phyloP scores from a whole-genome alignment of 257 asterid genomes.

The Paulownia fortunei region DNA sequence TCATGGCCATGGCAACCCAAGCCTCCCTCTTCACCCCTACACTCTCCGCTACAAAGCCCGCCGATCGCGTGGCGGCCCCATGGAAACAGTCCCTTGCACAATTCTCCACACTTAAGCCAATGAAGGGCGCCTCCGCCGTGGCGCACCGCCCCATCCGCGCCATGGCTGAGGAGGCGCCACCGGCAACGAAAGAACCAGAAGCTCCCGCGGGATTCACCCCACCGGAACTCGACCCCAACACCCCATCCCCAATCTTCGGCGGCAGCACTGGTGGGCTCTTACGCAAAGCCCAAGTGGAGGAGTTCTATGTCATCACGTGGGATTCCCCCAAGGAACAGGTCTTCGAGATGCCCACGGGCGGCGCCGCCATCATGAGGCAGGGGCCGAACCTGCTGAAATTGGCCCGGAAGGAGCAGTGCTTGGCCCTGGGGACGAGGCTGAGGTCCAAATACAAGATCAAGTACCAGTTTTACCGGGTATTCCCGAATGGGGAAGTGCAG shows the following conservation, averaged over 20 bases:
- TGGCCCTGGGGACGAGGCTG: constrained; percentile 82
- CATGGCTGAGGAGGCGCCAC: constrained; percentile 64
- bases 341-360: constrained; percentile 98
- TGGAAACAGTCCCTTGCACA: constrained; percentile 62
- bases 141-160: constrained; percentile 61
- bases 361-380: constrained; percentile 93
- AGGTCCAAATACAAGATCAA: constrained; percentile 92
- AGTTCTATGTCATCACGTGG: constrained; percentile 95
- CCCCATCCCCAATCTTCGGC: constrained; percentile 95
- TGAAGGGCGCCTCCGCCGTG: constrained; percentile 29
- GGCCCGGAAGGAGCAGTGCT: constrained; percentile 93
- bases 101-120: constrained; percentile 51
- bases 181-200: constrained; percentile 33
- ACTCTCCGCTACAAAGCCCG: constrained; percentile 46
- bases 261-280: constrained; percentile 96
- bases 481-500: constrained; percentile 95
- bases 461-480: constrained; percentile 87
- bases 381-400: constrained; percentile 86
- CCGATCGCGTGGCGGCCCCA: constrained; percentile 51
- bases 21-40: constrained; percentile 85
- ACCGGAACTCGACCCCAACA: constrained; percentile 87
- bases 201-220: constrained; percentile 94
- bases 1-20: constrained; percentile 87
- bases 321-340: constrained; percentile 92
- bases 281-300: constrained; percentile 92